These are phyloP conservation scores for Ganoderma meredithae DNA, from an alignment of 1,284 basidiomycete species.

Conservation along the genomic window DNA sequence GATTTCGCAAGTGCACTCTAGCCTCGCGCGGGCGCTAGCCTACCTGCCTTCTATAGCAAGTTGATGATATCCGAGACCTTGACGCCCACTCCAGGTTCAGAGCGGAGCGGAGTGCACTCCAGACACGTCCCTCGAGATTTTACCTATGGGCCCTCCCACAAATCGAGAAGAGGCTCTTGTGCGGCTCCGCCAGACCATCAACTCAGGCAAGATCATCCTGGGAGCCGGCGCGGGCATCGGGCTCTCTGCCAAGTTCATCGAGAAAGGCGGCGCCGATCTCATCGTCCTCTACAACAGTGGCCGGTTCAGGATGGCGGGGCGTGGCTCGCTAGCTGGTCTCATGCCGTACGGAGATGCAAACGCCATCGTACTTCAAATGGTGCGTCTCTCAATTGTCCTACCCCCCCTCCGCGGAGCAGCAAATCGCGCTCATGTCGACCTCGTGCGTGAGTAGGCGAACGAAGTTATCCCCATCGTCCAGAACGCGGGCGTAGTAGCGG, in stretches of 20 bases:
- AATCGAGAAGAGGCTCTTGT: constrained; percentile 33
- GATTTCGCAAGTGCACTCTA: too few relatives aligned
- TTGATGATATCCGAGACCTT: too few relatives aligned
- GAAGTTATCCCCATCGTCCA: constrained; percentile 35
- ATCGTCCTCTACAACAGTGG: constrained; percentile 39
- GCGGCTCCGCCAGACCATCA: constrained; percentile 32
- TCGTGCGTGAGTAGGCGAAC: constrained; percentile 32
- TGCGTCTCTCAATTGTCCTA: constrained; percentile 8
- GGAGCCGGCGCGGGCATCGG: constrained; percentile 38
- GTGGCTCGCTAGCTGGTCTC: constrained; percentile 35
- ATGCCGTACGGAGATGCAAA: constrained; percentile 39
- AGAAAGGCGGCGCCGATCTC: constrained; percentile 37
- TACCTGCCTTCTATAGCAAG: too few relatives aligned
- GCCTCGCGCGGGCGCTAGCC: too few relatives aligned
- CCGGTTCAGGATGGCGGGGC: constrained; percentile 36
- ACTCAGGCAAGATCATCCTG: constrained; percentile 30
- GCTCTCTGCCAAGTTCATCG: constrained; percentile 37
- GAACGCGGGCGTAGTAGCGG: constrained; percentile 32
- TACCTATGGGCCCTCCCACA: constrained; percentile 29
- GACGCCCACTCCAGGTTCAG: too few relatives aligned
- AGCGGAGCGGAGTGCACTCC: too few relatives aligned
- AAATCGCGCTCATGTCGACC: constrained; percentile 3
- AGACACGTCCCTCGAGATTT: neutral
- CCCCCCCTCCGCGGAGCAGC: neutral
- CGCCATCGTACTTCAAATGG: constrained; percentile 36